A percentile compares a stretch with the other conserved stretches of the same genome.
These are phyloP conservation scores for Wilcoxina mikolae DNA, from an alignment of 495 filamentous ascomycete species.

Conservation along the genomic window DNA sequence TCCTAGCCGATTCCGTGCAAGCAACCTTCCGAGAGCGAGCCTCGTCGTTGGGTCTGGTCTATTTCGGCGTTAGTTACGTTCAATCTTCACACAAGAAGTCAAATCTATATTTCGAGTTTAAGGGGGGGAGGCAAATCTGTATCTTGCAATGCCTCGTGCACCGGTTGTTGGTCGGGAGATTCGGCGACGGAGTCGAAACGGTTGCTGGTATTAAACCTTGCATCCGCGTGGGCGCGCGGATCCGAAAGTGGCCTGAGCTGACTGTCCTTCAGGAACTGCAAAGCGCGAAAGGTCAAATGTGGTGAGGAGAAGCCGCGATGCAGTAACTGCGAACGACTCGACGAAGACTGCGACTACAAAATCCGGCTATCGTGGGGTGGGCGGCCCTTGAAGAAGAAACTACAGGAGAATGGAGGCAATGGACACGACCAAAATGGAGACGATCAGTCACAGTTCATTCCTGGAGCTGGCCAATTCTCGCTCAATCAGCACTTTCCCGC, in stretches of 20 bases:
- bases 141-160: constrained; percentile 25
- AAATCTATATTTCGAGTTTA: background rate
- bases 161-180: constrained; percentile 34
- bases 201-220: constrained; percentile 56
- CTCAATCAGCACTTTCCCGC: constrained; percentile 32
- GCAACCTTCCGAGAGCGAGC: constrained; percentile 1
- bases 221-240: background rate
- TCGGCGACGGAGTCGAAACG: constrained; percentile 54
- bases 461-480: constrained; percentile 34
- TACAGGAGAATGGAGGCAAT: constrained; percentile 26
- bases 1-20: constrained; percentile 2
- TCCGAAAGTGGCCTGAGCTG: constrained; percentile 5
- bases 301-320: constrained; percentile 71
- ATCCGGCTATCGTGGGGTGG: constrained; percentile 77
- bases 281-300: constrained; percentile 76
- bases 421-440: constrained; percentile 30
- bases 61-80: background rate
- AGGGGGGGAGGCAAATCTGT: background rate
- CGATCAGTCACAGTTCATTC: constrained; percentile 32
- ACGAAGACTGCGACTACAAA: constrained; percentile 72
- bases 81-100: background rate
- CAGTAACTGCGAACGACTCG: constrained; percentile 59
- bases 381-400: constrained; percentile 39
- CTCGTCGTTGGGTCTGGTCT: background rate
- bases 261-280: constrained; percentile 51